A percentile compares a stretch with the other conserved stretches of the same genome.
These are phyloP conservation scores for Cadophora sp. DNA, from an alignment of 2,329 filamentous ascomycete genomes.

Conservation along the genomic window DNA sequence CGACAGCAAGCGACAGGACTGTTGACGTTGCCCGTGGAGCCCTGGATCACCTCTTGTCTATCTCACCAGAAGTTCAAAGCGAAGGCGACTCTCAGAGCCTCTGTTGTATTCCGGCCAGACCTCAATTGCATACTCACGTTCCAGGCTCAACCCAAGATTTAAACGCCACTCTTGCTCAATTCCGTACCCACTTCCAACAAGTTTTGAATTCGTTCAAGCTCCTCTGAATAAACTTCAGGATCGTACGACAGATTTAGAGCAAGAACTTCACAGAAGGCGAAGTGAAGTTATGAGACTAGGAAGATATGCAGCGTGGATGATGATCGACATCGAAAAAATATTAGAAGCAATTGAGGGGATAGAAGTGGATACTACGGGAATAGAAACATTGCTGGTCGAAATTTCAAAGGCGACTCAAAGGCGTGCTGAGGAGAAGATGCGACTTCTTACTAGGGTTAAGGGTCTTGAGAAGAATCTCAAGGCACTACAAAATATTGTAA, in stretches of 20 bases:
- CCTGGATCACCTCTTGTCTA: background rate
- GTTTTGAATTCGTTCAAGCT: conserved; percentile 3
- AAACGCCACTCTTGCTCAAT: conserved; percentile 8
- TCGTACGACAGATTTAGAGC: conserved; percentile 4
- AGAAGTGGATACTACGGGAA: conserved; percentile 8
- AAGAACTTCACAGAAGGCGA: conserved; percentile 5
- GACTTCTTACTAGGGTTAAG: too few relatives aligned
- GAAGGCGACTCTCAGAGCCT: background rate
- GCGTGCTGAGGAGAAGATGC: too few relatives aligned
- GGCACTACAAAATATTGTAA: too few relatives aligned
- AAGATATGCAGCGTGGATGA: conserved; percentile 10
- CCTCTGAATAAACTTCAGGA: conserved; percentile 8
- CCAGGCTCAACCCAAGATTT: background rate
- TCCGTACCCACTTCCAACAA: background rate
- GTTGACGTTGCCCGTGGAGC: conserved; percentile 1
- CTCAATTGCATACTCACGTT: background rate
- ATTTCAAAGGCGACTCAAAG: too few relatives aligned
- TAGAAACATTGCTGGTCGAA: background rate
- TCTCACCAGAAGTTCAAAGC: background rate
- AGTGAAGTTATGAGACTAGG: conserved; percentile 3
- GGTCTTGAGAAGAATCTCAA: too few relatives aligned
- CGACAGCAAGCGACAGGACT: background rate
- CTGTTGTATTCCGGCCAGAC: background rate
- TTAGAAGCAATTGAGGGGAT: background rate
- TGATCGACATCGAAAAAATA: background rate